Percentiles rank a stretch among this genome's conserved stretches.
These are phyloP conservation scores for sweet orange (Citrus sinensis) DNA, from an alignment of 345 rosid genomes.

Conservation along the genomic window DVS_A1.0 CM039169.1:3182501-3183000, in stretches of 20 bases:
- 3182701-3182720: slow-evolving; percentile 77
- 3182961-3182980: slow-evolving; percentile 10
- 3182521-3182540: slow-evolving; percentile 43
- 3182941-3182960: slow-evolving; percentile 8
- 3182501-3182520: slow-evolving; percentile 29
- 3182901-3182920: slow-evolving; percentile 4
- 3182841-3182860: slow-evolving; percentile 38
- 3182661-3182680: not conserved
- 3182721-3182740: slow-evolving; percentile 81
- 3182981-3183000: slow-evolving; percentile 25
- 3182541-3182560: slow-evolving; percentile 46
- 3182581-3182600: not conserved
- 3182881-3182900: not conserved
- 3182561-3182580: slow-evolving; percentile 41
- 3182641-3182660: not conserved
- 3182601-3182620: slow-evolving; percentile 6
- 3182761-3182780: slow-evolving; percentile 45
- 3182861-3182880: not conserved
- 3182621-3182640: not conserved
- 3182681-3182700: not conserved
- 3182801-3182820: slow-evolving; percentile 70
- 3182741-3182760: slow-evolving; percentile 50
- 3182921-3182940: slow-evolving; percentile 1
- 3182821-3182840: slow-evolving; percentile 54
- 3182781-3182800: slow-evolving; percentile 34